Evolutionary conservation across 2,329 filamentous ascomycete species (phyloP).

Genomic region (Neofusicoccum ribis): DNA sequence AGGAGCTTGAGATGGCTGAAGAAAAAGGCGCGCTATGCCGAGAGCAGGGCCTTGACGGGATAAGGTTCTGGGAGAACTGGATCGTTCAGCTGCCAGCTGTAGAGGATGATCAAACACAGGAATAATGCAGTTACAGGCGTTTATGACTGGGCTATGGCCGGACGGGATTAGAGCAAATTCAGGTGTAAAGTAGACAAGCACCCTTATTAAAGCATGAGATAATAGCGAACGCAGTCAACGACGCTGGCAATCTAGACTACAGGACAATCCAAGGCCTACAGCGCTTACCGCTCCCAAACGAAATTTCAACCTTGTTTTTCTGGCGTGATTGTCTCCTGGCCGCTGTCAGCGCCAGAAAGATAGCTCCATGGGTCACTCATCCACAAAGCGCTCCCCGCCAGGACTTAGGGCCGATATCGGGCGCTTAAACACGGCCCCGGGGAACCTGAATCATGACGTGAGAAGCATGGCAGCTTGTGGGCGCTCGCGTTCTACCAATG

Average conservation of each 20-base stretch:
- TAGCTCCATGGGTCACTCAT: background rate
- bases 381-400: background rate
- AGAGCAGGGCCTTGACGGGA: constrained; percentile 86
- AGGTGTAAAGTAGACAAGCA: background rate
- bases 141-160: background rate
- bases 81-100: constrained; percentile 24
- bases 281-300: too few species aligned
- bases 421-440: constrained; percentile 1
- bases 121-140: background rate
- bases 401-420: constrained; percentile 11
- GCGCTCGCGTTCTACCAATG: constrained; percentile 2
- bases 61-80: constrained; percentile 89
- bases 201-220: background rate
- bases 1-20: constrained; percentile 97
- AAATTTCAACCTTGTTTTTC: background rate
- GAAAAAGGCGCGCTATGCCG: constrained; percentile 84
- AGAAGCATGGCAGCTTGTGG: background rate
- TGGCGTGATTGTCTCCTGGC: background rate
- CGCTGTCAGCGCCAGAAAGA: background rate
- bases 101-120: background rate
- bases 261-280: background rate
- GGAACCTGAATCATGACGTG: constrained; percentile 1
- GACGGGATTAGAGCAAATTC: background rate
- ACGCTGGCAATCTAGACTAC: background rate
- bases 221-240: background rate